These are phyloP conservation scores for Maudiozyma bulderi DNA, from an alignment of 805 yeast species.

Conservation along the genomic window DNA sequence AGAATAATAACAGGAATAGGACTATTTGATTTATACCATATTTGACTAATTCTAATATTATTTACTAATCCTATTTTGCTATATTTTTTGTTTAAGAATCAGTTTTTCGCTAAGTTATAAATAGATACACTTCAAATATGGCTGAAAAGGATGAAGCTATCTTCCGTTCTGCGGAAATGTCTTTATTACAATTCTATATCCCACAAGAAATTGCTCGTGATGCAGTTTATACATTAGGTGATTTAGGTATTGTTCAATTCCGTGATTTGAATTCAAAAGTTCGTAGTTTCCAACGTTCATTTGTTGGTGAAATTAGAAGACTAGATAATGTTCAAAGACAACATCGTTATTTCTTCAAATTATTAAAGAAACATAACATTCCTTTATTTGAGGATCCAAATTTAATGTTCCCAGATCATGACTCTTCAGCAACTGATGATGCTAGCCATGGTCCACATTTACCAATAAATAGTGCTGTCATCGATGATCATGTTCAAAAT, in stretches of 20 bases:
- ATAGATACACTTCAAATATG: background rate
- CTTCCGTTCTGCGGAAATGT: constrained; percentile 90
- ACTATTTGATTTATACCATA: too few species aligned
- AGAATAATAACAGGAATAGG: too few species aligned
- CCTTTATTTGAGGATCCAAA: constrained; percentile 17
- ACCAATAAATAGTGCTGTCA: constrained; percentile 42
- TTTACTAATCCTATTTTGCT: background rate
- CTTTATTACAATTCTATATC: constrained; percentile 81
- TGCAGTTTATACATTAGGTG: constrained; percentile 77
- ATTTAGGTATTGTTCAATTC: constrained; percentile 77
- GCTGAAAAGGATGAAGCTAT: constrained; percentile 27
- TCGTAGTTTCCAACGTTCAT: constrained; percentile 79
- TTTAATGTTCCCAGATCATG: background rate
- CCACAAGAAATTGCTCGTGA: constrained; percentile 87
- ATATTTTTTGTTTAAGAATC: background rate
- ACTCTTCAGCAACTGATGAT: background rate
- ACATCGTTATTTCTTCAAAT: constrained; percentile 43
- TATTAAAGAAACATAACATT: constrained; percentile 43
- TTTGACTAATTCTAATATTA: too few species aligned
- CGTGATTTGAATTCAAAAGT: constrained; percentile 77
- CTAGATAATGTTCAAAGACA: constrained; percentile 87
- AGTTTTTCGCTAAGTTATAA: background rate
- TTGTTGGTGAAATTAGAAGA: constrained; percentile 76
- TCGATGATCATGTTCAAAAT: constrained; percentile 60
- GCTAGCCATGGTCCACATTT: constrained; percentile 13